Evolutionary conservation across 306 rosid species (phyloP), one percentile per base, ranked within the genome.

Genomic region (Trichosanthes truncata): DNA sequence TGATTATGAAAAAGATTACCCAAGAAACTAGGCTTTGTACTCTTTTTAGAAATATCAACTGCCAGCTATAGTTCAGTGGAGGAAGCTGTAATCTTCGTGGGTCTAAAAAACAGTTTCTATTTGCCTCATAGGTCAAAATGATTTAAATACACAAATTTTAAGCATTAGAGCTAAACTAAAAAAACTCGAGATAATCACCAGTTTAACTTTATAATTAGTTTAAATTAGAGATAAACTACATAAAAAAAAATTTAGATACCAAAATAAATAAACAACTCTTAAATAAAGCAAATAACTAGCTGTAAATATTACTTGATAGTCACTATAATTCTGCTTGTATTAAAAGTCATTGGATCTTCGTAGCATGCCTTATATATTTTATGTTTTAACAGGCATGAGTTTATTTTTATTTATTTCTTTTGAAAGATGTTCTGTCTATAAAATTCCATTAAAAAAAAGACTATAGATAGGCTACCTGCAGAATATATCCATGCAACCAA

Each of bases 401-500:
- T 68, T 21, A n/a, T 43, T 41, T 4, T 1, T 7, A 36, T 36
- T 36, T 2, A 36, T 36, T 36, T 14, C 14, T 48, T 48, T 14
- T 48, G 3, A 48, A 13, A 18, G 53, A 14, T 13, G 18, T 9
- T n/a, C 7, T n/a, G 73, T 23, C 76, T 69, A 11, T 17, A 63
- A 33, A 68, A 11, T 69, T 69, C 76, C 26, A 43, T 46, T 20
- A n/a, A 73, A 48, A 29, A 48, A 67, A 36, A 53, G 14, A 0
- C 48, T 40, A 2, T 25, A 45, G 25, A 17, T 56, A 38, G 25
- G 33, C 8, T 65, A 95, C 98, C 98, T 93, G 93, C 72, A 95
- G 97, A 87, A 95, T 97, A 86, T 95, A 81, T 20, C 86, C 77
- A 25, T 93, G 97, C 83, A 95, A 87, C 97, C 92, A 90, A 88